phyloP scores from a whole-genome alignment of 768 basidiomycete species.

The Russula sp. region DNA sequence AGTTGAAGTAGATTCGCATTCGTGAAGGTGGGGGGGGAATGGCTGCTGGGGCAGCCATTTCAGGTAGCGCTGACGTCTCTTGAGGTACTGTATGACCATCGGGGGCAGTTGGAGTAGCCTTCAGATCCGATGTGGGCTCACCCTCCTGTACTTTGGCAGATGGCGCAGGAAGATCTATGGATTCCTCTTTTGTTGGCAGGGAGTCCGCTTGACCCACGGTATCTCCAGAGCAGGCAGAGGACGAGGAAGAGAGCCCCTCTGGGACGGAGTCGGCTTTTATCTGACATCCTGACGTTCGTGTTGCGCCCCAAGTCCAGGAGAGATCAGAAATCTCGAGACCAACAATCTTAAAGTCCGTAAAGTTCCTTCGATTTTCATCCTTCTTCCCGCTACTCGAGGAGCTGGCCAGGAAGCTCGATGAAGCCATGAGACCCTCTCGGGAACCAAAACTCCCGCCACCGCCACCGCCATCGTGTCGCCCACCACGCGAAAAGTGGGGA shows the following conservation, averaged over 20 bases:
- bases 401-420: conserved; percentile 29
- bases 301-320: conserved; percentile 81
- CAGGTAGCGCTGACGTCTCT: conserved; percentile 13
- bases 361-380: conserved; percentile 84
- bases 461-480: conserved; percentile 43
- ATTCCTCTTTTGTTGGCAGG: conserved; percentile 13
- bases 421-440: conserved; percentile 46
- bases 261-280: conserved; percentile 34
- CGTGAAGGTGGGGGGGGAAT: conserved; percentile 63
- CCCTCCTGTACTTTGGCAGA: conserved; percentile 12
- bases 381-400: conserved; percentile 57
- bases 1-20: conserved; percentile 90
- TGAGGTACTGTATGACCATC: background rate
- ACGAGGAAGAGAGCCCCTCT: conserved; percentile 36
- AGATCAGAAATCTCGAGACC: conserved; percentile 82
- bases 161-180: conserved; percentile 14
- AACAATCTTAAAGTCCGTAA: conserved; percentile 97
- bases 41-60: conserved; percentile 34
- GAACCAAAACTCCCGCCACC: conserved; percentile 39
- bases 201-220: conserved; percentile 1
- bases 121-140: conserved; percentile 10
- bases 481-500: conserved; percentile 38
- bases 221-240: conserved; percentile 35
- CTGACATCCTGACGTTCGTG: conserved; percentile 40
- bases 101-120: background rate